Percentiles rank a stretch among this genome's conserved stretches.
These are phyloP conservation scores for Aspergillus clavatus DNA, from an alignment of 2,329 filamentous ascomycete genomes.

Conservation along the genomic window DNA sequence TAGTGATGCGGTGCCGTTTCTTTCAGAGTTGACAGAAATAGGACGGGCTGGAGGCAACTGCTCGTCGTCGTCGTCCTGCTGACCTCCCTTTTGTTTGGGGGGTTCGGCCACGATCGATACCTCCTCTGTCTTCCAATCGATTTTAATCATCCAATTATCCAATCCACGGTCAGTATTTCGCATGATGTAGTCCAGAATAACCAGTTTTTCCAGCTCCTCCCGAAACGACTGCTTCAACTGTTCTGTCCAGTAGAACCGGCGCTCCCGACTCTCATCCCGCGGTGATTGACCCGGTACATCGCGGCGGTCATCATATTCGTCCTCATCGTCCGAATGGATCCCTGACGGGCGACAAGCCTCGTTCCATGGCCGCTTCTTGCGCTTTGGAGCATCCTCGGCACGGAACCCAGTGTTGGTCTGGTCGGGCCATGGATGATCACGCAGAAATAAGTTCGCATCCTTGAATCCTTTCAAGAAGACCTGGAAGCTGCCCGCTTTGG, in stretches of 20 bases:
- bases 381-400: conserved; percentile 61
- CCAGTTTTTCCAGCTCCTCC: conserved; percentile 92
- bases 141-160: conserved; percentile 99
- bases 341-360: conserved; percentile 72
- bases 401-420: conserved; percentile 68
- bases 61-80: conserved; percentile 44
- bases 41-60: conserved; percentile 55
- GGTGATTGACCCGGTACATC: conserved; percentile 39
- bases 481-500: conserved; percentile 93
- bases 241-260: conserved; percentile 78
- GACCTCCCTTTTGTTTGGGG: conserved; percentile 56
- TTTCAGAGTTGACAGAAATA: conserved; percentile 50
- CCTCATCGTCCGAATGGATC: conserved; percentile 57
- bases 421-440: conserved; percentile 96
- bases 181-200: conserved; percentile 99
- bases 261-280: conserved; percentile 43
- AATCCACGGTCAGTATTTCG: conserved; percentile 93
- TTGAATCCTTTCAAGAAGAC: conserved; percentile 96
- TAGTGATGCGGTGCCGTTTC: conserved; percentile 43
- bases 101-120: conserved; percentile 86
- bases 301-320: conserved; percentile 49
- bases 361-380: conserved; percentile 69
- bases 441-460: conserved; percentile 90
- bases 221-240: conserved; percentile 83
- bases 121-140: conserved; percentile 76